These are phyloP conservation scores for Penicillium sp. DNA, from an alignment of 2,329 filamentous ascomycete genomes.

Conservation along the genomic window DNA sequence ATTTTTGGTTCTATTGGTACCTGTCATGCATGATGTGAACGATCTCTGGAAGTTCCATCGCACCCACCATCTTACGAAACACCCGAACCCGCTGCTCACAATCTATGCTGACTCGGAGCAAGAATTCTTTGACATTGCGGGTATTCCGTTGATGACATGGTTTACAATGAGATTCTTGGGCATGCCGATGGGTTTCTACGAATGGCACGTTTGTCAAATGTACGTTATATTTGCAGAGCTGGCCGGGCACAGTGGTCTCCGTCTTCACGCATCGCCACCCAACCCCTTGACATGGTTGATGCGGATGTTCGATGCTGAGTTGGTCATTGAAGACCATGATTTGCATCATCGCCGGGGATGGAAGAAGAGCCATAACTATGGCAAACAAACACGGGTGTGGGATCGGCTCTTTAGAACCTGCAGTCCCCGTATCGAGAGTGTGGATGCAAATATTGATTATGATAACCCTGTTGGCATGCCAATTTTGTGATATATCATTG, in stretches of 20 bases:
- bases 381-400: constrained; percentile 4
- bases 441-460: background rate
- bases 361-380: constrained; percentile 7
- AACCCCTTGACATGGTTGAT: constrained; percentile 2
- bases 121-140: constrained; percentile 1
- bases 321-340: constrained; percentile 5
- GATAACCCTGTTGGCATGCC: background rate
- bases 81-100: constrained; percentile 1
- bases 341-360: constrained; percentile 2
- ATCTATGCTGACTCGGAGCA: constrained; percentile 4
- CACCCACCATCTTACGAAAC: background rate
- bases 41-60: constrained; percentile 3
- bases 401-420: constrained; percentile 1
- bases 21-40: constrained; percentile 1
- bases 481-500: background rate
- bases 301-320: constrained; percentile 1
- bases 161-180: background rate
- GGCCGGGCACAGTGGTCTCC: constrained; percentile 2
- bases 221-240: constrained; percentile 1
- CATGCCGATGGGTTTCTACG: constrained; percentile 4
- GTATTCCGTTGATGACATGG: constrained; percentile 1
- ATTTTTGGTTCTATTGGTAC: constrained; percentile 7
- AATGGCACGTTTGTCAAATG: constrained; percentile 1
- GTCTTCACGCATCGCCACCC: background rate
- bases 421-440: background rate